Evolutionary conservation across 1,284 basidiomycete genomes (phyloP).

Genomic region (Leccinum solheimii): DNA sequence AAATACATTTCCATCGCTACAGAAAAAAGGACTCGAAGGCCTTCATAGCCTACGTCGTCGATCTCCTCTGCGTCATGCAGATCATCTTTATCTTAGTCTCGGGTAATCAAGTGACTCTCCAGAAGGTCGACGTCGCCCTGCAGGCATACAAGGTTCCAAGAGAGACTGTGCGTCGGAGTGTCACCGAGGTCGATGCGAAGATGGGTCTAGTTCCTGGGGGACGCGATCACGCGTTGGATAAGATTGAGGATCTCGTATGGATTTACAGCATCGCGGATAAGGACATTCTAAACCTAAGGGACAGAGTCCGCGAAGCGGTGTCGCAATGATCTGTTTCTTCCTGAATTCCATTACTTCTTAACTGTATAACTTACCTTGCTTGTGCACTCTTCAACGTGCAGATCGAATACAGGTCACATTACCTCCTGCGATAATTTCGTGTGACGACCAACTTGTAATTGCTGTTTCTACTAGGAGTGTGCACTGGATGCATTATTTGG

Average conservation of each 20-base stretch:
- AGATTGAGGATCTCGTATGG: conserved; percentile 18
- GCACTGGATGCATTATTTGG: no score
- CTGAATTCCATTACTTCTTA: not conserved
- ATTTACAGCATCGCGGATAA: conserved; percentile 6
- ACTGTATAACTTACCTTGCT: no score
- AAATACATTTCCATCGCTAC: not conserved
- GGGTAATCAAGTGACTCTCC: not conserved
- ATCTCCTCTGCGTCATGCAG: conserved; percentile 28
- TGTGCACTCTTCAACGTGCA: no score
- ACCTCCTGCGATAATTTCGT: no score
- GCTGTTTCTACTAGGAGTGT: no score
- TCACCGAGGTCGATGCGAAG: not conserved
- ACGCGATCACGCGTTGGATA: conserved; percentile 11
- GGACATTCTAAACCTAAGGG: not conserved
- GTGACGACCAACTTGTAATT: no score
- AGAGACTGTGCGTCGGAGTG: not conserved
- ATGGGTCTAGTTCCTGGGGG: not conserved
- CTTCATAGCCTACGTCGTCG: conserved; percentile 28
- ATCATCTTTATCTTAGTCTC: conserved; percentile 15
- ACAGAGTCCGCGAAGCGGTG: not conserved
- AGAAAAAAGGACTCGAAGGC: conserved; percentile 13
- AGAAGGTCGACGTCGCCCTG: not conserved
- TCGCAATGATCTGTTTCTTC: not conserved
- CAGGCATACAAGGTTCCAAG: not conserved
- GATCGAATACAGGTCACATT: no score